A percentile compares a stretch with the other conserved stretches of the same genome.
Evolutionary conservation across 164 flowering plant species (phyloP).

Genomic region (Piper betle): DNA sequence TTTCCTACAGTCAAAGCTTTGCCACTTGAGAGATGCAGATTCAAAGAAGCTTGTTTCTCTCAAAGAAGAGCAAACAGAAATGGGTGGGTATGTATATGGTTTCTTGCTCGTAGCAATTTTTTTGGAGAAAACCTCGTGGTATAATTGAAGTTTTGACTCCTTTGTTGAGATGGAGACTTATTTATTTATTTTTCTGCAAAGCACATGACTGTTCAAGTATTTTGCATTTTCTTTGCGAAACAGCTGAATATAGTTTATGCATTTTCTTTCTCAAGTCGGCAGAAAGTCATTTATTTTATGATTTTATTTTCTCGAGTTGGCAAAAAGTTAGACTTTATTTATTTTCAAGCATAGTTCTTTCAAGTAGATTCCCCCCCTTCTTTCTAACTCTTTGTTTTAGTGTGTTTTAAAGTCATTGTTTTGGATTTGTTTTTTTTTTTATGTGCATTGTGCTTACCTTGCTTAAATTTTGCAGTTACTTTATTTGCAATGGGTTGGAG

Average conservation of each 20-base stretch:
- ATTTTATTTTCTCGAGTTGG: background rate
- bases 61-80: conserved; percentile 77
- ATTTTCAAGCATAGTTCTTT: background rate
- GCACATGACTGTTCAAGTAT: background rate
- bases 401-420: background rate
- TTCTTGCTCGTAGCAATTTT: background rate
- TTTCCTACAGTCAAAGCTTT: conserved; percentile 51
- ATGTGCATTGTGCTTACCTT: background rate
- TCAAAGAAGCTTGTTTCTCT: conserved; percentile 29
- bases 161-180: background rate
- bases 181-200: background rate
- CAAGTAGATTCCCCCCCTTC: background rate
- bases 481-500: conserved; percentile 77
- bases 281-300: background rate
- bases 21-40: conserved; percentile 52
- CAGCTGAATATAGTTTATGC: background rate
- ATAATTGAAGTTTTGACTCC: background rate
- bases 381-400: background rate
- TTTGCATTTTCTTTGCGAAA: background rate
- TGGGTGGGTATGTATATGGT: conserved; percentile 79
- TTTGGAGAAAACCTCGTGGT: background rate
- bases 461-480: conserved; percentile 36
- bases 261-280: background rate
- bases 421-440: background rate
- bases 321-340: background rate